Base-by-base conservation (phyloP, 768 basidiomycete species). In the Vararia minispora region DNA sequence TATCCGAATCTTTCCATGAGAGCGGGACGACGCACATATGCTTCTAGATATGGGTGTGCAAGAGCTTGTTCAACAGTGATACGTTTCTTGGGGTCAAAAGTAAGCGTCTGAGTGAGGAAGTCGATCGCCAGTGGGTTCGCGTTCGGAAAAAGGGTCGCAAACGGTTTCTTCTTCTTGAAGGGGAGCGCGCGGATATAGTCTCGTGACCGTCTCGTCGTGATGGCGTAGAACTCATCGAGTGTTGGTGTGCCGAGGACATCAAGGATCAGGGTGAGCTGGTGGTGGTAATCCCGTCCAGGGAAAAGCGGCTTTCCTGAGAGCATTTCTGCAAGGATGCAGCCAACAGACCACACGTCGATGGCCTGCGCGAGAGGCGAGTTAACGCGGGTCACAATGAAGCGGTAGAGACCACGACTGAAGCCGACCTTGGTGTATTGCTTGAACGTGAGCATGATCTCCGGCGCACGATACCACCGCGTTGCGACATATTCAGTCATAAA, bases 401-500 rank as follows among this genome's bases (percentile, higher is more conserved):
- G 63, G 0, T 18, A 63, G 61, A 13, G 62, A 52, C 46, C 64
- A 63, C 58, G 58, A 63, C 24, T 11, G 23, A 18, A 11, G 43
- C 60, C 39, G 41, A 75, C 83, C 64, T 91, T 91, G 36, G 92
- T 94, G 63, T 99, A 99, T 58, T 95, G 85, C 57, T 95, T 94
- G 71, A 97, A 98, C 8, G 91, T 95, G 36, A 99, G 71, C 95
- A 99, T 99, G 64, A 99, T 92, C 58, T 99, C 95, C 0, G 95
- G 95, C 0, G 95, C 95, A 26, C 95, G 79, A 55, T 98, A 99
- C 95, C 95, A 99, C 50, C 95, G 71, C 18, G 95, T 98, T 2
- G 95, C 94, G 34, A 99, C 95, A 53, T 92, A 94, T 76, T 90
- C 87, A 2, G 89, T 94, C 89, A 92, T 90, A 64, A 90, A 91